phyloP scores from a whole-genome alignment of 1,284 basidiomycete genomes.

The Rhodotorula mucilaginosa region DNA sequence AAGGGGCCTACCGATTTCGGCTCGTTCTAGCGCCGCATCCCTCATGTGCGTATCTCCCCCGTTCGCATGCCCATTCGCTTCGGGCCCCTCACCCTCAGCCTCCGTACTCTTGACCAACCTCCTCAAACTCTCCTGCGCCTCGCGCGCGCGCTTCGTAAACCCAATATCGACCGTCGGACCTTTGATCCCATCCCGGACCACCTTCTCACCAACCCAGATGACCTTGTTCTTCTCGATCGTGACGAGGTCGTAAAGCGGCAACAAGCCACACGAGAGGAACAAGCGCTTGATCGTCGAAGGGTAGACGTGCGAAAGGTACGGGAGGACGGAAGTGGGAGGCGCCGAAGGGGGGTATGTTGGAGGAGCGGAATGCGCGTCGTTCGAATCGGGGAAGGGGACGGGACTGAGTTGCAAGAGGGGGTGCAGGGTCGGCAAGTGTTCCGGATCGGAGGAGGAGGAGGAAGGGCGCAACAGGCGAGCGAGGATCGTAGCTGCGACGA shows the following conservation, averaged over 20 bases:
- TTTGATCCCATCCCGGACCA: constrained; percentile 77
- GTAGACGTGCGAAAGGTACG: constrained; percentile 20
- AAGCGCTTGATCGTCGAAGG: constrained; percentile 58
- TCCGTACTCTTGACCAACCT: constrained; percentile 8
- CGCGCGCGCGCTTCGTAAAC: constrained; percentile 20
- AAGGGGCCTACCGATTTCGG: constrained; percentile 19
- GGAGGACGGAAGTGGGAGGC: neutral
- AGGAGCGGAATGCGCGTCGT: constrained; percentile 4
- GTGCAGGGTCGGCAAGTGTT: constrained; percentile 22
- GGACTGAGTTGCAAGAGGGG: constrained; percentile 21
- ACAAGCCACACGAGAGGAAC: constrained; percentile 60
- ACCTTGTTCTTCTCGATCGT: constrained; percentile 63
- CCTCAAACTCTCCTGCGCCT: constrained; percentile 13
- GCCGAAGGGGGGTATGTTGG: constrained; percentile 1
- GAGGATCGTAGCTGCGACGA: constrained; percentile 64
- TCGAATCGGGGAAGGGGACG: constrained; percentile 10
- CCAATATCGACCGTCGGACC: constrained; percentile 14
- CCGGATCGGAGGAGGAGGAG: neutral
- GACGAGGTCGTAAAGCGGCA: constrained; percentile 65
- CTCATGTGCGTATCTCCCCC: neutral
- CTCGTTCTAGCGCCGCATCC: constrained; percentile 13
- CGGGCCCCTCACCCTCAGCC: neutral
- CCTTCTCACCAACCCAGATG: constrained; percentile 62
- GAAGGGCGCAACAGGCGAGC: constrained; percentile 54
- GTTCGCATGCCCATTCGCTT: neutral